phyloP scores from a whole-genome alignment of 768 basidiomycete genomes.

The Guyanaporus albipodus region DNA sequence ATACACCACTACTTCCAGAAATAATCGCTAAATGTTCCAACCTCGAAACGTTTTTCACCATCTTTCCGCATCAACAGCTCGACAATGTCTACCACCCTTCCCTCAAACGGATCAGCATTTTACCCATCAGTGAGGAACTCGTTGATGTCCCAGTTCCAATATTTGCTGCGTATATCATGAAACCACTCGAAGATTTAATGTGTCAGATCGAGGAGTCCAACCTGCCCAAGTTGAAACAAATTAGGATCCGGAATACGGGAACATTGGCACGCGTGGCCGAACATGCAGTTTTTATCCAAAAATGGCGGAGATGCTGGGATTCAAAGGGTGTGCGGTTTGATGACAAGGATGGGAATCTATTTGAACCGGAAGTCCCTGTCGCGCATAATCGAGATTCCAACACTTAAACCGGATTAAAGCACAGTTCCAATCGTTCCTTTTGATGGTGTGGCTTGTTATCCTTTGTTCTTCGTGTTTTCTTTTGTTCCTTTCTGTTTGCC shows the following conservation, averaged over 20 bases:
- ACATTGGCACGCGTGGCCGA: slow-evolving; percentile 33
- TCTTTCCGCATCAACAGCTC: slow-evolving; percentile 33
- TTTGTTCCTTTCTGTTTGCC: too few species aligned
- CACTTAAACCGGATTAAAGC: background rate
- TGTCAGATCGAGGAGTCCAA: slow-evolving; percentile 34
- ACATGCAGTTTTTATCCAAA: slow-evolving; percentile 24
- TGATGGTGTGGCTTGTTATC: too few species aligned
- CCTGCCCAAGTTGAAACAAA: slow-evolving; percentile 33
- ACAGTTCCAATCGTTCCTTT: background rate
- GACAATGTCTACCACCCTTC: slow-evolving; percentile 37
- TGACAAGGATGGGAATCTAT: slow-evolving; percentile 29
- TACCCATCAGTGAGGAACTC: slow-evolving; percentile 38
- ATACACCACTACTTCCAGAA: slow-evolving; percentile 33
- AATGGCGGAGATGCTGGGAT: slow-evolving; percentile 29
- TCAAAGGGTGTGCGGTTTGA: slow-evolving; percentile 29
- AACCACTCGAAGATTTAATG: slow-evolving; percentile 39
- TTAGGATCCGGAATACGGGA: slow-evolving; percentile 41
- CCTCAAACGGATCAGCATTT: slow-evolving; percentile 41
- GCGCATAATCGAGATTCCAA: background rate
- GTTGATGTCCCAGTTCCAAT: slow-evolving; percentile 36
- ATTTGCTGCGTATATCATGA: slow-evolving; percentile 39
- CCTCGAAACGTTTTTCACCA: slow-evolving; percentile 39
- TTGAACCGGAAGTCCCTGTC: slow-evolving; percentile 3
- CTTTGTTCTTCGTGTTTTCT: too few species aligned
- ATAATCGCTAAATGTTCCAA: slow-evolving; percentile 39